These are phyloP conservation scores for Plasmodium fragile DNA, from an alignment of 169 alveolate genomes.

Conservation along the genomic window DNA sequence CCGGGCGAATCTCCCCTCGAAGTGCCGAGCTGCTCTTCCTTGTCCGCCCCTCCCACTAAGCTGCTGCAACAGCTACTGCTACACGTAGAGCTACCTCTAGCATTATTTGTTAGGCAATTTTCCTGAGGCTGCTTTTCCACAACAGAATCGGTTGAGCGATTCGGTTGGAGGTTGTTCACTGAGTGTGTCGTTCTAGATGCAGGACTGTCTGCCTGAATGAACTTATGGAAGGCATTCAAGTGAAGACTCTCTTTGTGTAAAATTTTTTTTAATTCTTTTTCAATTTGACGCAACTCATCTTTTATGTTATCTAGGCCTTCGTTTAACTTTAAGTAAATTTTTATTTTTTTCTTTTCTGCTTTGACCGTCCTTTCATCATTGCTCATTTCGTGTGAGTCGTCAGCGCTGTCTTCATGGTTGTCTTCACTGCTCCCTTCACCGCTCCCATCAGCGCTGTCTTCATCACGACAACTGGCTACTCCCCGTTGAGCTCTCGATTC, in stretches of 20 bases:
- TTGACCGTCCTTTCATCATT: not conserved
- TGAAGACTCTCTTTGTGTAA: conserved; percentile 6
- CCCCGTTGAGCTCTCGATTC: not conserved
- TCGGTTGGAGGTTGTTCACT: not conserved
- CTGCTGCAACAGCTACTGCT: not conserved
- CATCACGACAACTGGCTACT: not conserved
- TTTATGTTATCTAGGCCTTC: conserved; percentile 37
- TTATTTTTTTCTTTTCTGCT: conserved; percentile 35
- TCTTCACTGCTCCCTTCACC: not conserved
- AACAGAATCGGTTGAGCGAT: not conserved
- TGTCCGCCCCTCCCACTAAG: not conserved
- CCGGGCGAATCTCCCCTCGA: not conserved
- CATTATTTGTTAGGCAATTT: not conserved
- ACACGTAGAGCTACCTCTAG: no score
- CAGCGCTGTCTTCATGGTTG: not conserved
- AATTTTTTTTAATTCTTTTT: conserved; percentile 38
- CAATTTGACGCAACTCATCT: conserved; percentile 31
- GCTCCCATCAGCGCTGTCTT: not conserved
- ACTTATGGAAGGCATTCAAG: not conserved
- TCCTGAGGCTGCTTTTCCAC: not conserved
- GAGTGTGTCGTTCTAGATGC: not conserved
- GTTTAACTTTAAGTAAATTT: conserved; percentile 31
- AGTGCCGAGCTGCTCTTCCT: not conserved
- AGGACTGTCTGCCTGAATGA: not conserved
- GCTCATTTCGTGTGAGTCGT: not conserved